These are phyloP conservation scores for Rauvolfia tetraphylla DNA, from an alignment of 257 asterid genomes.

Conservation along the genomic window DNA sequence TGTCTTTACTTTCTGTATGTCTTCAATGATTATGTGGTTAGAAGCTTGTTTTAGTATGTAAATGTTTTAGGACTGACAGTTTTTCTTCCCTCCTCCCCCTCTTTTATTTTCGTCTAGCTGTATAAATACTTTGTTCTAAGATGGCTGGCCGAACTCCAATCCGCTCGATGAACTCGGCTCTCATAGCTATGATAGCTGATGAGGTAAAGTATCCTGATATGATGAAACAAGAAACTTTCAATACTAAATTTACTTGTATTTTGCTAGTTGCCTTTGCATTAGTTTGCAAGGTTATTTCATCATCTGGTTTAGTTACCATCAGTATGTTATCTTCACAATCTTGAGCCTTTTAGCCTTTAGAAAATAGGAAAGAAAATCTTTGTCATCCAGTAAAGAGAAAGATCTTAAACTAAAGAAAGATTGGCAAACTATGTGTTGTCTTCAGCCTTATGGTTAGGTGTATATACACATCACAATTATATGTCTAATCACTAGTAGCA, in stretches of 20 bases:
- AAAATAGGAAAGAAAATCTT: not conserved
- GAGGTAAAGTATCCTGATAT: conserved; percentile 45
- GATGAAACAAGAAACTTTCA: too few species aligned
- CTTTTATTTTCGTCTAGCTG: too few species aligned
- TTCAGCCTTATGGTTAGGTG: not conserved
- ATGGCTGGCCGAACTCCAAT: conserved; percentile 86
- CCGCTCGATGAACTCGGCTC: conserved; percentile 77
- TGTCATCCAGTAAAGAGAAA: not conserved
- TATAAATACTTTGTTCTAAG: not conserved
- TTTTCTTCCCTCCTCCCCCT: not conserved
- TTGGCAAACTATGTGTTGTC: not conserved
- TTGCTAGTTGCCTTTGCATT: not conserved
- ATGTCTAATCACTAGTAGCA: not conserved
- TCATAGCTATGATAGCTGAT: conserved; percentile 92
- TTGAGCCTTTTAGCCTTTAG: not conserved
- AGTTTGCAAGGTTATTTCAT: not conserved
- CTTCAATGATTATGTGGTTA: not conserved
- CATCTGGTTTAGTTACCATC: not conserved
- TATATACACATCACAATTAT: not conserved
- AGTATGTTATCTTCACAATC: not conserved
- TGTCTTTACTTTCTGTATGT: not conserved
- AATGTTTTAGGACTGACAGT: not conserved
- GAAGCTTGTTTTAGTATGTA: not conserved
- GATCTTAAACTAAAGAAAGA: not conserved
- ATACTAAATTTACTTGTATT: not conserved